Percentiles rank a stretch among this genome's conserved stretches.
Conservation (phyloP, 129 eudicot genomes). For the Saposhnikovia divaricata region DNA sequence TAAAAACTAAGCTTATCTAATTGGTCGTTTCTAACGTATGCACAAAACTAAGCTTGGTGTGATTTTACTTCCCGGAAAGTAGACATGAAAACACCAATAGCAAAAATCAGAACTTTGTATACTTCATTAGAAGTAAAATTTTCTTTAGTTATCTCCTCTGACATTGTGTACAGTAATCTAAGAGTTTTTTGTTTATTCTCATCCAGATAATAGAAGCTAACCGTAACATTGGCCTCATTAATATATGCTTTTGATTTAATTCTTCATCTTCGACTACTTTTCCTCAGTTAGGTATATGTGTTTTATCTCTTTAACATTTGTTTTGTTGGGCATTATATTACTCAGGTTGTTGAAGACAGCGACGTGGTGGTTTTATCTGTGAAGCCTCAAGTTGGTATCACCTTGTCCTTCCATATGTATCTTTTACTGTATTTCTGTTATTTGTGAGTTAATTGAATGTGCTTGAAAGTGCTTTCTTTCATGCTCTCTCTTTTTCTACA, state of each 20-base stretch:
- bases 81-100: too few relatives aligned
- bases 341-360: slow-evolving; percentile 76
- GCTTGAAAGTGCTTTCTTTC: background rate
- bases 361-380: slow-evolving; percentile 80
- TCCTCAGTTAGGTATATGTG: background rate
- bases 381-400: slow-evolving; percentile 81
- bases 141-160: too few relatives aligned
- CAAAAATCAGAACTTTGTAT: too few relatives aligned
- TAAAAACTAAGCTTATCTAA: too few relatives aligned
- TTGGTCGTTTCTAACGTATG: too few relatives aligned
- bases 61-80: too few relatives aligned
- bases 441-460: background rate
- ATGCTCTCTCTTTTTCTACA: background rate
- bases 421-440: slow-evolving; percentile 1
- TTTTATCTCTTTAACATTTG: background rate
- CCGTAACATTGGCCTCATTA: background rate
- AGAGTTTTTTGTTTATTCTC: too few relatives aligned
- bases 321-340: slow-evolving; percentile 2
- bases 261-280: background rate
- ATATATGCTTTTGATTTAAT: background rate
- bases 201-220: too few relatives aligned
- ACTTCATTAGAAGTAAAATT: too few relatives aligned
- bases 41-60: too few relatives aligned
- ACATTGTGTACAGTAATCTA: too few relatives aligned
- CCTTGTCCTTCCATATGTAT: background rate